Base-by-base conservation (phyloP, 2,329 filamentous ascomycete genomes). In the Nemania abortiva region DNA sequence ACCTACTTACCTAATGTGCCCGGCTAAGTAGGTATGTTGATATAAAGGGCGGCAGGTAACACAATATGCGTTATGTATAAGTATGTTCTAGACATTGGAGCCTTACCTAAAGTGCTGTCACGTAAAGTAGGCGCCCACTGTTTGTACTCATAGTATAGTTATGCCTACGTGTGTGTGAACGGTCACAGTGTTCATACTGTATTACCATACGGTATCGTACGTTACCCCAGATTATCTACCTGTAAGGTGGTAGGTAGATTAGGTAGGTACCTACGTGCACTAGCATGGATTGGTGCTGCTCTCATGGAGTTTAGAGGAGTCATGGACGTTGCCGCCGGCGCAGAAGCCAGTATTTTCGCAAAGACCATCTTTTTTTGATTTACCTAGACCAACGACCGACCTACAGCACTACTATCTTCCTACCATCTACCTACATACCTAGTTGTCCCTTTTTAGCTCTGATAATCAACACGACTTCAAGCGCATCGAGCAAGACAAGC, bases 401-500 rank as follows among this genome's bases (percentile, higher is more conserved):
- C 34, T 37, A 37, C 34, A 6, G 34, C 34, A 42, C 4, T 15
- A 18, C 39, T 2, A 34, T 15, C 39, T 18, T 5, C 4, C 11
- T 42, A 42, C 15, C 39, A 42, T 18, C 39, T 15, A 42, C 9
- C 1, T 24, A 50, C 15, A 42, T 42, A 42, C 39, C 39, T 42
- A 15, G 39, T 42, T 42, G 15, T 18, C 6, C 15, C 15, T 13
- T 42, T 2, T 42, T 42, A 42, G 5, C 39, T 42, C 4, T 11
- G 18, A 42, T 27, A 13, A 24, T 24, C 47, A 59, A n/a, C 29
- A 54, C 24, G 34, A 37, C 10, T 42, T 37, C 45, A 56, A 64
- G 15, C 54, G 45, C 45, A 60, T 65, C 60, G 45, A 61, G 34
- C 60, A 37, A 61, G 54, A 29, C 59, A 67, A 10, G 65, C 58